Evolutionary conservation across 345 rosid genomes (phyloP).

Genomic region (Lumnitzera racemosa): DNA sequence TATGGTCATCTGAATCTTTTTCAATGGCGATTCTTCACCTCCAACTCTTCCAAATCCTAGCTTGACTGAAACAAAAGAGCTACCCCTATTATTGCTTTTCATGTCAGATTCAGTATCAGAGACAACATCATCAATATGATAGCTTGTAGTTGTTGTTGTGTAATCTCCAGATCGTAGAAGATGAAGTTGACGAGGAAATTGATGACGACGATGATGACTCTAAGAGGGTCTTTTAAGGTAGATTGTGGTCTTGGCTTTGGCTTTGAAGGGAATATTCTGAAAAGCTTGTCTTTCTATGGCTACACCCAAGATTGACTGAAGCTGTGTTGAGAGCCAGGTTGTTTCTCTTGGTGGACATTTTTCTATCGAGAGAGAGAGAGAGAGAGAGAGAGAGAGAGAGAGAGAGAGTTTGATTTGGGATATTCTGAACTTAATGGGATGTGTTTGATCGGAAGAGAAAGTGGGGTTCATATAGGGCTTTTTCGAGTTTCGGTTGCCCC

Average conservation of each 20-base stretch:
- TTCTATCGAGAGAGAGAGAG: too few species aligned
- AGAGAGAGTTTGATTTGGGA: background rate
- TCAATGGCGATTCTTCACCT: constrained; percentile 12
- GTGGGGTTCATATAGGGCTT: background rate
- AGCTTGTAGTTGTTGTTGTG: background rate
- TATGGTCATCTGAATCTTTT: constrained; percentile 12
- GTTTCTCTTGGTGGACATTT: background rate
- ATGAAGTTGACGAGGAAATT: background rate
- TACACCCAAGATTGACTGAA: background rate
- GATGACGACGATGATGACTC: background rate
- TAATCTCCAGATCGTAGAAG: too few species aligned
- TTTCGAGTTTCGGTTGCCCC: too few species aligned
- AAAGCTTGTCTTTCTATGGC: constrained; percentile 5
- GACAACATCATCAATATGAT: background rate
- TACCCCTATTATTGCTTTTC: background rate
- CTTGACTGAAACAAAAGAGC: background rate
- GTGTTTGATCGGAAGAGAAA: background rate
- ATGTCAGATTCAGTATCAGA: background rate
- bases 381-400: too few species aligned
- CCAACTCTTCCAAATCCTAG: constrained; percentile 1
- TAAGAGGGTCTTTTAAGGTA: background rate
- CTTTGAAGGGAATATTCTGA: background rate
- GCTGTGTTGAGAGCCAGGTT: background rate
- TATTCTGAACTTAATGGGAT: background rate
- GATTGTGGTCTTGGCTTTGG: background rate